These are phyloP conservation scores for Phyllosticta citribraziliensis DNA, from an alignment of 2,329 filamentous ascomycete species.

Conservation along the genomic window DNA sequence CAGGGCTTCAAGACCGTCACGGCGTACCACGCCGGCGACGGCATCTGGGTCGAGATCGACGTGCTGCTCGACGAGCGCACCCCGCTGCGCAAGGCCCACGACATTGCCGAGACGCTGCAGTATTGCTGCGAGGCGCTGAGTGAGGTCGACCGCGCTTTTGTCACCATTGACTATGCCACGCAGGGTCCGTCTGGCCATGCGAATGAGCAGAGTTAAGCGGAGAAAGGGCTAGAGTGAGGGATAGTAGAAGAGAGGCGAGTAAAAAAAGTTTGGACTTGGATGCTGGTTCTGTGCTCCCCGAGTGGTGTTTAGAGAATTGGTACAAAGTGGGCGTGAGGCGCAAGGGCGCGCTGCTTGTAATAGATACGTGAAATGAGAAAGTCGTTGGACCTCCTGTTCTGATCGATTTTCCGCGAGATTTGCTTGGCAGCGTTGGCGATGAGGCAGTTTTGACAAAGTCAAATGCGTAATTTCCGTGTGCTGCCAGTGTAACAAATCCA, in stretches of 20 bases:
- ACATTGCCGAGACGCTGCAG: slow-evolving; percentile 54
- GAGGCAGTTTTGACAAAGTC: too few species aligned
- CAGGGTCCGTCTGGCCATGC: slow-evolving; percentile 34
- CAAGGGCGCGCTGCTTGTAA: too few species aligned
- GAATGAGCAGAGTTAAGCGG: slow-evolving; percentile 10
- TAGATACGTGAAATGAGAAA: too few species aligned
- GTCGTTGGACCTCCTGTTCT: too few species aligned
- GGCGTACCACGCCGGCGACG: slow-evolving; percentile 53
- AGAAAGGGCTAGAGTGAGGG: background rate
- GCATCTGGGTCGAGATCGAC: slow-evolving; percentile 54
- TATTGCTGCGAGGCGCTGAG: slow-evolving; percentile 47
- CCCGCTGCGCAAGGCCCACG: slow-evolving; percentile 44
- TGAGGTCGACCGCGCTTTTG: slow-evolving; percentile 45
- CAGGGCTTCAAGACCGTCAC: slow-evolving; percentile 45
- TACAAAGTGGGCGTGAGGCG: too few species aligned
- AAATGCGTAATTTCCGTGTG: too few species aligned
- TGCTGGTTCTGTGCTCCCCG: too few species aligned
- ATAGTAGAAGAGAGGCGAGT: background rate
- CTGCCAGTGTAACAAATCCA: too few species aligned
- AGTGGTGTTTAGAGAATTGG: too few species aligned
- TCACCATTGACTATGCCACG: slow-evolving; percentile 39
- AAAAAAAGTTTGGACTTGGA: too few species aligned
- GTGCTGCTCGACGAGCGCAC: slow-evolving; percentile 47
- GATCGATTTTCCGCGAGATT: too few species aligned
- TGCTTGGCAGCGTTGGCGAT: too few species aligned